phyloP scores from a whole-genome alignment of 805 yeast genomes.

The Metschnikowia drakensbergensis region DNA sequence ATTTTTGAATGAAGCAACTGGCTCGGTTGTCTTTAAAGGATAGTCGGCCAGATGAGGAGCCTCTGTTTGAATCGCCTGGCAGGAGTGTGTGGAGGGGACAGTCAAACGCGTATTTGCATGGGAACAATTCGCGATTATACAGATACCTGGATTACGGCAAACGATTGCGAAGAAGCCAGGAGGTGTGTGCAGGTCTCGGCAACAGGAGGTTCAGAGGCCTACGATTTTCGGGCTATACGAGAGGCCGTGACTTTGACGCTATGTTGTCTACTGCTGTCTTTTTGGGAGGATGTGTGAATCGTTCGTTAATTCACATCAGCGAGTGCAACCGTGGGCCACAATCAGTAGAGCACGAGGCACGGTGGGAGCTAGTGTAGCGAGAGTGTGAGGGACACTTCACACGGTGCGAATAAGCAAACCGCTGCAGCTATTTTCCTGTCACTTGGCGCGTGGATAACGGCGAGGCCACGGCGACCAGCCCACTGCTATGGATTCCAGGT shows the following conservation, averaged over 20 bases:
- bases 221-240: no score
- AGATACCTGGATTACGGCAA: neutral
- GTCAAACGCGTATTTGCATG: conserved; percentile 2
- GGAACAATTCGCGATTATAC: conserved; percentile 3
- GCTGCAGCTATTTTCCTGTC: neutral
- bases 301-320: no score
- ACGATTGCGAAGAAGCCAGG: neutral
- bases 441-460: neutral
- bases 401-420: neutral
- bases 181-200: neutral
- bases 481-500: neutral
- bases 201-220: neutral
- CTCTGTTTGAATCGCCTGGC: neutral
- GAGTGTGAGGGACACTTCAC: neutral
- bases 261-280: neutral
- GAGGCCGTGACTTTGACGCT: neutral
- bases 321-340: no score
- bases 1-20: no score
- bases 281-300: no score
- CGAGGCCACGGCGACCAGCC: neutral
- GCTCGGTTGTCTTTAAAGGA: neutral
- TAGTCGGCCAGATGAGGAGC: neutral
- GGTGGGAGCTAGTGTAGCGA: neutral
- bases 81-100: conserved; percentile 1
- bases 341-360: neutral